Conservation (phyloP, 805 yeast species). For the Yamadazyma insecticola region DNA sequence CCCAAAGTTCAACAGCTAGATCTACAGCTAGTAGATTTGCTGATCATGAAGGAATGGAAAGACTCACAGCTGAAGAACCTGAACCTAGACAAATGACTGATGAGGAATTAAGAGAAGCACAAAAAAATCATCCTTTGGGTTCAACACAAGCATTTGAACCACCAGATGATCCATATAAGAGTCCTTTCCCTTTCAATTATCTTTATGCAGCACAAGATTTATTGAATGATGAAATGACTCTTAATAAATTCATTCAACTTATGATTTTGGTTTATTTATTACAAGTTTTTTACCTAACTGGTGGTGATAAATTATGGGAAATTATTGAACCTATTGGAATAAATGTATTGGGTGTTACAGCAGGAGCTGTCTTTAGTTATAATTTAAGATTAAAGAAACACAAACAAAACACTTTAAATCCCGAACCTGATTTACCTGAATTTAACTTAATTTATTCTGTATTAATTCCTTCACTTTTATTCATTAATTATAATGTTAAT, state of each 20-base stretch:
- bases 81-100: conserved; percentile 1
- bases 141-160: conserved; percentile 1
- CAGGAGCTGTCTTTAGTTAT: conserved; percentile 26
- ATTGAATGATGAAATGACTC: conserved; percentile 28
- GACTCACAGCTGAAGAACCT: too few relatives aligned
- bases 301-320: conserved; percentile 14
- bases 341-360: conserved; percentile 27
- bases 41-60: conserved; percentile 1
- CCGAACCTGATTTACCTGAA: conserved; percentile 27
- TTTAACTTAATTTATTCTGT: conserved; percentile 33
- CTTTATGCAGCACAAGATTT: conserved; percentile 34
- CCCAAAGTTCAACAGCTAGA: not conserved
- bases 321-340: conserved; percentile 22
- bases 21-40: not conserved
- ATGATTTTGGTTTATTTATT: conserved; percentile 23
- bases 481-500: conserved; percentile 8
- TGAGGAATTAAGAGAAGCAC: not conserved
- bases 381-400: conserved; percentile 15
- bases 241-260: conserved; percentile 28
- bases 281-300: conserved; percentile 26
- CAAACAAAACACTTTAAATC: conserved; percentile 8
- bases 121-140: not conserved
- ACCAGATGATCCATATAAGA: conserved; percentile 13
- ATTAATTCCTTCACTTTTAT: conserved; percentile 29
- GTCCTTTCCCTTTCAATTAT: conserved; percentile 20